These are phyloP conservation scores for Meyerozyma athensensis DNA, from an alignment of 1,139 yeast genomes.

Conservation along the genomic window DNA sequence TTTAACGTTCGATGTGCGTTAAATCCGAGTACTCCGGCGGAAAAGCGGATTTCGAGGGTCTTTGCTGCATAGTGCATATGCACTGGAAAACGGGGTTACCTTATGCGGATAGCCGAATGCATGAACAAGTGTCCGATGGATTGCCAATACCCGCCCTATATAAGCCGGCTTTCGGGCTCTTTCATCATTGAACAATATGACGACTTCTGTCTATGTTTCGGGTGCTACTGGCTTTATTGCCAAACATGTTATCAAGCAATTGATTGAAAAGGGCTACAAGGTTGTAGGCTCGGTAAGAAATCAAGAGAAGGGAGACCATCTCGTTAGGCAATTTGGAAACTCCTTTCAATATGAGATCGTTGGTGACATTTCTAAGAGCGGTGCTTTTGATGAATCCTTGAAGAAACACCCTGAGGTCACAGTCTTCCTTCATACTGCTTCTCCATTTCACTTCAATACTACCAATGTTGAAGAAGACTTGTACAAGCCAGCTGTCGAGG, in stretches of 20 bases:
- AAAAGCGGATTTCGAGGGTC: too few relatives aligned
- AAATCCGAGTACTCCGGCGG: too few relatives aligned
- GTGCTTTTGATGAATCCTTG: constrained; percentile 33
- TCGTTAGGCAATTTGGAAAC: constrained; percentile 13
- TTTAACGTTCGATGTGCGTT: too few relatives aligned
- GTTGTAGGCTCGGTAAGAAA: constrained; percentile 13
- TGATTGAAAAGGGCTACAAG: constrained; percentile 10
- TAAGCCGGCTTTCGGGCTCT: too few relatives aligned
- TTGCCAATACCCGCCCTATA: too few relatives aligned
- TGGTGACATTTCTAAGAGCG: constrained; percentile 25
- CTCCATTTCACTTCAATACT: constrained; percentile 28
- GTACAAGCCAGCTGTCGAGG: constrained; percentile 10
- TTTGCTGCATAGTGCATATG: too few relatives aligned
- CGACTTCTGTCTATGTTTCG: constrained; percentile 11
- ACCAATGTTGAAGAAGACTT: constrained; percentile 15
- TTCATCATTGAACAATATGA: too few relatives aligned
- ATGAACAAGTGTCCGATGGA: too few relatives aligned
- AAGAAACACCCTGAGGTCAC: constrained; percentile 24
- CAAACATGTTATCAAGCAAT: constrained; percentile 10
- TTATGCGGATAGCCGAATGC: too few relatives aligned
- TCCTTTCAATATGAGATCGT: constrained; percentile 31
- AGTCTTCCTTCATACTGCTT: constrained; percentile 38
- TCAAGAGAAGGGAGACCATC: constrained; percentile 14
- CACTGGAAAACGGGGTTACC: too few relatives aligned
- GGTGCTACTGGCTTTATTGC: constrained; percentile 16